Evolutionary conservation across 345 rosid species (phyloP), one percentile per base, ranked within the genome.

Genomic region (Syzygium grande): DNA sequence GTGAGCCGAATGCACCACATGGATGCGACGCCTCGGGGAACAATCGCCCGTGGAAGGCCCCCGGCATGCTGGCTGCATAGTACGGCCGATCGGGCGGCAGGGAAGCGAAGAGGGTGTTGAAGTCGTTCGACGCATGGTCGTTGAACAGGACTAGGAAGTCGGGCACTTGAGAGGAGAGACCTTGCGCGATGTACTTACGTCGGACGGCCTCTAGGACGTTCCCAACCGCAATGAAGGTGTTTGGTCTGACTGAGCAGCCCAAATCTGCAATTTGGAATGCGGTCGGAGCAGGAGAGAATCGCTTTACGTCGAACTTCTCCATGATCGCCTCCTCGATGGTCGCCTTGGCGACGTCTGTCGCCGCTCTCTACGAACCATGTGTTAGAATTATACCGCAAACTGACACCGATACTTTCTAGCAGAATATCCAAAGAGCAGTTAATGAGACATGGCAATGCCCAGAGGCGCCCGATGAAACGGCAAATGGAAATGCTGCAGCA

Each of bases 231-330:
- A 54, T 17, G 56, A 94, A 93, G 9, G 98, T 92, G 91, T 94
- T 94, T 2, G 98, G 94, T 38, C 98, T 96, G 12, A 90, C 88
- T 3, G 96, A 93, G 78, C 93, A 93, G 29, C 96, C 96, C 41
- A 92, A 86, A 86, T 95, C 98, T 2, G 93, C 98, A 30, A 95
- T 89, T 5, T 34, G 84, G 85, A 94, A 55, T 11, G 84, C 61
- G 38, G 86, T 87, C 38, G 88, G 8, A 1, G 77, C 63, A 23
- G 65, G 52, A 49, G 87, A 80, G 3, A 89, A 73, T n/a, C 8
- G 55, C 43, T 88, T 59, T 12, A 92, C 13, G 59, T 94, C 93
- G 22, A 95, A 92, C 41, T 91, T 91, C 13, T 88, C 68, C 11
- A 89, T 73, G 58, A 94, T 93, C 5, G 89, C 94, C 51, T 91